A percentile compares a stretch with the other conserved stretches of the same genome.
phyloP scores from a whole-genome alignment of 164 flowering plant genomes.

The Vitis labrusca region DNA sequence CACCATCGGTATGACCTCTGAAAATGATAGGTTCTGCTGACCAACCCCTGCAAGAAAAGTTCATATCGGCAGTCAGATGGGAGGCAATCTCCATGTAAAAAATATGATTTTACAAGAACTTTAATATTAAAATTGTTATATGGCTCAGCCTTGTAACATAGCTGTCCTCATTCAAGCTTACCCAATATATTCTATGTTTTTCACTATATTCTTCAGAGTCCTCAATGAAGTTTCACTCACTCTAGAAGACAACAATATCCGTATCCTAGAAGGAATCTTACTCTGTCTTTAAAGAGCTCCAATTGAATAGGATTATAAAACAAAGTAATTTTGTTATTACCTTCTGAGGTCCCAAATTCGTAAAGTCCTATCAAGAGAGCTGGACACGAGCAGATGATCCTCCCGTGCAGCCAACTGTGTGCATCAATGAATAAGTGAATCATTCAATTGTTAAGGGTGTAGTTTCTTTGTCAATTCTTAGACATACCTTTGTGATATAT shows the following conservation, averaged over 20 bases:
- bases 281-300: no score
- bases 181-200: no score
- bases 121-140: no score
- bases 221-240: no score
- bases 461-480: background rate
- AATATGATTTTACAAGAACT: no score
- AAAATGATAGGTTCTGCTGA: constrained; percentile 50
- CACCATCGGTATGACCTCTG: constrained; percentile 81
- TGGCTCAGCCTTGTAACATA: no score
- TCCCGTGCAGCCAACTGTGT: constrained; percentile 86
- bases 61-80: constrained; percentile 1
- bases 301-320: no score
- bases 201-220: no score
- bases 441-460: background rate
- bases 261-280: no score
- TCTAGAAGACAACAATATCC: no score
- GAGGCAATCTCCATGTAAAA: background rate
- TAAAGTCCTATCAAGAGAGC: constrained; percentile 87
- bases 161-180: no score
- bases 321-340: constrained; percentile 26
- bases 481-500: constrained; percentile 78
- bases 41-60: constrained; percentile 50
- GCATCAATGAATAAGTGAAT: constrained; percentile 14
- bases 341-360: constrained; percentile 95
- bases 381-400: constrained; percentile 85